These are phyloP conservation scores for Daedalea quercina DNA, from an alignment of 768 basidiomycete species.

Conservation along the genomic window DNA sequence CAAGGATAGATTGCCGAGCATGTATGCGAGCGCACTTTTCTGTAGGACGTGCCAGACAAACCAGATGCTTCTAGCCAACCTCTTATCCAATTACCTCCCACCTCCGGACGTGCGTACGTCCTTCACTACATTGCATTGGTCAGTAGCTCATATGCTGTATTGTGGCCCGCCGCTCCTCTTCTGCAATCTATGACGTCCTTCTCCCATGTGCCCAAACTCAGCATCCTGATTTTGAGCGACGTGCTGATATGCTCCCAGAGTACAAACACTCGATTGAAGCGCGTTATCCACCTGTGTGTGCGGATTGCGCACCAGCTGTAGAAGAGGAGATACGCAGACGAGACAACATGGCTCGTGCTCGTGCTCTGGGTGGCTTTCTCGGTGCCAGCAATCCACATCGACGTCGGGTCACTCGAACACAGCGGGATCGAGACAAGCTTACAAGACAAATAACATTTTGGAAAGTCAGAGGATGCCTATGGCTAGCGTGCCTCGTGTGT, in stretches of 20 bases:
- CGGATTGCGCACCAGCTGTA: conserved; percentile 65
- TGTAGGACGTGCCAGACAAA: conserved; percentile 92
- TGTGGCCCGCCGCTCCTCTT: not conserved
- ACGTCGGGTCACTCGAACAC: conserved; percentile 17
- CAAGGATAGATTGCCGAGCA: conserved; percentile 60
- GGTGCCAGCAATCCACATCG: conserved; percentile 41
- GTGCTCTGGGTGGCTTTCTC: conserved; percentile 68
- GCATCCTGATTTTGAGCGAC: conserved; percentile 66
- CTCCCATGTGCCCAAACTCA: conserved; percentile 23
- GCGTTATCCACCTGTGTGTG: conserved; percentile 87
- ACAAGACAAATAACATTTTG: conserved; percentile 53
- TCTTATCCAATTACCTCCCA: conserved; percentile 87
- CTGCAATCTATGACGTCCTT: conserved; percentile 2
- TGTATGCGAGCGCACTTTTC: conserved; percentile 58
- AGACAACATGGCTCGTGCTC: conserved; percentile 75
- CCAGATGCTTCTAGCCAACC: conserved; percentile 79
- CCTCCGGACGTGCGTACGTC: conserved; percentile 53
- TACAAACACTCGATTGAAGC: conserved; percentile 70
- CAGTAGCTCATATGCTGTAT: conserved; percentile 1
- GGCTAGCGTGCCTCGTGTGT: conserved; percentile 41
- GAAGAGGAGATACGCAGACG: conserved; percentile 76
- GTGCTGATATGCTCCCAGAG: conserved; percentile 56
- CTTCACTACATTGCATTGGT: not conserved
- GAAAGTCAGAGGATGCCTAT: conserved; percentile 64
- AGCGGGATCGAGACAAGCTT: conserved; percentile 36